Evolutionary conservation across 345 rosid species (phyloP), one percentile per base, ranked within the genome.

Genomic region (Dipteronia dyeriana): DNA sequence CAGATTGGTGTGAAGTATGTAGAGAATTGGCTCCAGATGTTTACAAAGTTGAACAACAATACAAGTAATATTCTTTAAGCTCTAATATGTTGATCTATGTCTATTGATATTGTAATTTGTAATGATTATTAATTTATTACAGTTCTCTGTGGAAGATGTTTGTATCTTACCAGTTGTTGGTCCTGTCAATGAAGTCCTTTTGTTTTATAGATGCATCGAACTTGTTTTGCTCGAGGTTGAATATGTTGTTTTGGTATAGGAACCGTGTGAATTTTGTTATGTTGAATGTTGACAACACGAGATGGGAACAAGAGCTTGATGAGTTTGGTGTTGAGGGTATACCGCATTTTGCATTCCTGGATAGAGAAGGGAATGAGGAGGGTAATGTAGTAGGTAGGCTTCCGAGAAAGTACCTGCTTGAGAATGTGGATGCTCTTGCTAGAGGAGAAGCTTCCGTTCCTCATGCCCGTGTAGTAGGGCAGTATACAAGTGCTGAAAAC

Each of bases 311-410:
- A 81, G 99, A 95, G 86, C 84, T 95, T 47, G 91, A 95, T 53
- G 99, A 95, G 86, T 93, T 95, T 79, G 98, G 98, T n/a, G 98
- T 95, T 23, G 98, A 95, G 79, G 99, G 98, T 63, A 95, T 92
- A 82, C 98, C 99, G 0, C 98, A 95, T 83, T 93, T 93, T 72
- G 87, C 97, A 2, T 95, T 95, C 79, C 87, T 95, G 22, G 99
- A 93, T 77, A 87, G 74, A 78, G 76, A 91, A 22, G 98, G 99
- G 73, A 95, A 95, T 22, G 97, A 95, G 84, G 97, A 93, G 87
- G 99, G 99, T 14, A 90, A 93, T 70, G 94, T 91, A 20, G 97
- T 93, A 13, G 99, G 99, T 51, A 90, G 93, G 87, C 89, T 95
- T 76, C 99, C 99, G 0, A 86, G 85, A 86, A 85, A 88, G 77